Base-by-base conservation (phyloP, 768 basidiomycete species). In the Roridomyces roridus region DNA sequence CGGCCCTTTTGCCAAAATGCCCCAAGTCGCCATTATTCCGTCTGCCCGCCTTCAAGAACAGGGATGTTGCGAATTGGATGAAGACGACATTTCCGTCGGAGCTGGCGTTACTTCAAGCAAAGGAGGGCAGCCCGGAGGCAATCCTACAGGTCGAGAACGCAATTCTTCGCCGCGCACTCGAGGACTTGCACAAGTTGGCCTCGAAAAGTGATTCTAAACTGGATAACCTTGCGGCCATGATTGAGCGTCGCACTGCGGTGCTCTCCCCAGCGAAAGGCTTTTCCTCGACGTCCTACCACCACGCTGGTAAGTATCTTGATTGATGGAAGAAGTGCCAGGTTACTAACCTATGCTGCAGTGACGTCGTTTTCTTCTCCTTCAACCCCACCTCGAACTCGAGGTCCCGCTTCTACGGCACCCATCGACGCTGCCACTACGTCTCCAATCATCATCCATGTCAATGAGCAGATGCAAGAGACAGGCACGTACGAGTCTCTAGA, bases 31-130 rank as follows among this genome's bases (percentile, higher is more conserved):
- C 65, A 1, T 39, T 72, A 2, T 72, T 73, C 47, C 51, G 56
- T 17, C 66, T 73, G 1, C 70, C 70, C 2, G 72, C 68, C 0
- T 51, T 72, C 17, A 44, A 48, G 1, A 42, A 70, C 47, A n/a
- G n/a, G 0, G 67, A 70, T 39, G 66, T 73, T 12, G 49, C 48
- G 10, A 61, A 65, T 29, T 72, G 68, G 68, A 71, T 70, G 70
- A 58, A 42, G 39, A 52, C 37, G 7, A 57, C 44, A 0, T 73
- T 65, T 52, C 64, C 45, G 6, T 25, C 46, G 5, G 60, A 67
- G 31, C 68, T 72, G 3, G 36, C 65, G 2, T 28, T 68, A 2
- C 49, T 68, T 8, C 51, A 61, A 14, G 63, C 64, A 2, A 53
- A 50, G 7, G 60, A 41, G 23, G 67, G 67, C 4, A 64, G 43